Evolutionary conservation across 345 rosid species (phyloP).

Genomic region (Boechera retrofracta): DNA sequence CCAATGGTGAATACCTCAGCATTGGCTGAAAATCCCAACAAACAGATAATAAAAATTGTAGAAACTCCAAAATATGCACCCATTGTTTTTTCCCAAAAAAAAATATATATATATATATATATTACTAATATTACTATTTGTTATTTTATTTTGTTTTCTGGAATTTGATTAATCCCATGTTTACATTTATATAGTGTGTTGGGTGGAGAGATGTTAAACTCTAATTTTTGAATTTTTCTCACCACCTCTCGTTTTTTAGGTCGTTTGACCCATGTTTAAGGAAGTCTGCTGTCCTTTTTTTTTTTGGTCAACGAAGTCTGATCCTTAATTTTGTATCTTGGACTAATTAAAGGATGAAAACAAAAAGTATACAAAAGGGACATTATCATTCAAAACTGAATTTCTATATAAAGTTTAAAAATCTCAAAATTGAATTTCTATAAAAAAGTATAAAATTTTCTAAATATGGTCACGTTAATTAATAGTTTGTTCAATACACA

Average conservation of each 20-base stretch:
- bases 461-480: background rate
- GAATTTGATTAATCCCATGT: slow-evolving; percentile 13
- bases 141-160: slow-evolving; percentile 21
- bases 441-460: background rate
- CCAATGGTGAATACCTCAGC: slow-evolving; percentile 33
- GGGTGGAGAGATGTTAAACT: background rate
- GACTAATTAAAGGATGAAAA: background rate
- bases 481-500: background rate
- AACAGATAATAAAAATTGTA: slow-evolving; percentile 31
- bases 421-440: background rate
- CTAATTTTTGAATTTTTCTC: slow-evolving; percentile 9
- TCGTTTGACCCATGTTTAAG: slow-evolving; percentile 13
- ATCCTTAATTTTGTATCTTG: slow-evolving; percentile 5
- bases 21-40: slow-evolving; percentile 41
- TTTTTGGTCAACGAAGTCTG: no score
- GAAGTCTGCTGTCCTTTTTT: background rate
- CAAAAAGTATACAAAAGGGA: background rate
- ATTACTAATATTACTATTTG: slow-evolving; percentile 24
- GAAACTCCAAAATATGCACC: slow-evolving; percentile 36
- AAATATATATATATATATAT: no score
- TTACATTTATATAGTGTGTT: slow-evolving; percentile 21
- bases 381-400: background rate
- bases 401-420: background rate
- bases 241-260: slow-evolving; percentile 36
- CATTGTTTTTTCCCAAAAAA: background rate